Percentiles rank a stretch among this genome's conserved stretches.
Conservation (phyloP, 768 basidiomycete species). For the Tricholoma furcatifolium region DNA sequence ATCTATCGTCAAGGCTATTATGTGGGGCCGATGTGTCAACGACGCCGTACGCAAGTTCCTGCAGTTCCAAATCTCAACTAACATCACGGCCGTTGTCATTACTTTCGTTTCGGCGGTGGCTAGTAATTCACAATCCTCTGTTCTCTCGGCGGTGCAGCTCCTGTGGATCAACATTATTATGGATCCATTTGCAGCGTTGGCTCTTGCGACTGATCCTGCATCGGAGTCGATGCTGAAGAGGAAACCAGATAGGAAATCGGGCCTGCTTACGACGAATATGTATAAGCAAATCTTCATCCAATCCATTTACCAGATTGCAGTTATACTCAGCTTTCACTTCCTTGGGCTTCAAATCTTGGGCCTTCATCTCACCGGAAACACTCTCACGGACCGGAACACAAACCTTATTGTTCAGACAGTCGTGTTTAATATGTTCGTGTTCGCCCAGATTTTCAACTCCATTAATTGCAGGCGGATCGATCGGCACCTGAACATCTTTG, state of each 20-base stretch:
- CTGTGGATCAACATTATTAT: conserved; percentile 99
- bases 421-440: conserved; percentile 98
- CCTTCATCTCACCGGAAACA: conserved; percentile 35
- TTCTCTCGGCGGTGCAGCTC: conserved; percentile 93
- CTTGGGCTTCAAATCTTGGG: conserved; percentile 71
- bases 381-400: conserved; percentile 29
- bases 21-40: conserved; percentile 99
- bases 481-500: conserved; percentile 83
- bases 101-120: conserved; percentile 91
- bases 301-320: conserved; percentile 78
- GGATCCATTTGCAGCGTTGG: conserved; percentile 98
- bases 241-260: conserved; percentile 86
- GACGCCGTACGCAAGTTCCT: conserved; percentile 97
- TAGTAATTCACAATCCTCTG: conserved; percentile 72
- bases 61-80: conserved; percentile 93
- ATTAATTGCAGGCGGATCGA: conserved; percentile 90
- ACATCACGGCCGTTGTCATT: conserved; percentile 93
- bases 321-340: conserved; percentile 91
- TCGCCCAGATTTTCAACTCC: conserved; percentile 96
- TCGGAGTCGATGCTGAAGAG: conserved; percentile 77
- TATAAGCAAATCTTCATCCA: conserved; percentile 95
- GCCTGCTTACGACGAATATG: conserved; percentile 89
- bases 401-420: conserved; percentile 69
- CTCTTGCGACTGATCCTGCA: conserved; percentile 96
- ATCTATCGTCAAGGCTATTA: conserved; percentile 95